Evolutionary conservation across 129 eudicot genomes (phyloP).

Genomic region (Flaveria bidentis): DNA sequence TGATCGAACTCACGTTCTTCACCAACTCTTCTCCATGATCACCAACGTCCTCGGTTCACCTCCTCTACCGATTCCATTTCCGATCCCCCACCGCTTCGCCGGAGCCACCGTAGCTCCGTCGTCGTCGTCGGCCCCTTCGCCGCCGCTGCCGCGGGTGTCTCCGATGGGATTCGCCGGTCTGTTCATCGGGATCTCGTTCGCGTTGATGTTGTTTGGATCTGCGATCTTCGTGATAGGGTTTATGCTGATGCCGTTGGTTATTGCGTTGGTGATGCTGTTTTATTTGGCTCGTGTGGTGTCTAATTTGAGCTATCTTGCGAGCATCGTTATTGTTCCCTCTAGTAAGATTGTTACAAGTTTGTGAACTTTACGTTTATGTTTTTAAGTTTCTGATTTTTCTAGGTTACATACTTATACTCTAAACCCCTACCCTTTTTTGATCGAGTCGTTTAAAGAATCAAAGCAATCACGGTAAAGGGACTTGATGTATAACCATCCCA

Average conservation of each 20-base stretch:
- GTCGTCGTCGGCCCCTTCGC: slow-evolving; percentile 32
- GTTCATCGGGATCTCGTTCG: slow-evolving; percentile 58
- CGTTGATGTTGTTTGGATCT: slow-evolving; percentile 69
- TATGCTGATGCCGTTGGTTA: slow-evolving; percentile 63
- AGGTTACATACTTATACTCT: too few species aligned
- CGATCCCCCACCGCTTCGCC: slow-evolving; percentile 33
- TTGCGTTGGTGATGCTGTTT: slow-evolving; percentile 51
- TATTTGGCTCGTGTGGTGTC: slow-evolving; percentile 55
- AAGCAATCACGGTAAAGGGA: too few species aligned
- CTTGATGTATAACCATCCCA: too few species aligned
- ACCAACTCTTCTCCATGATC: slow-evolving; percentile 56
- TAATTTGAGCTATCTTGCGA: slow-evolving; percentile 42
- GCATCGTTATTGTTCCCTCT: slow-evolving; percentile 42
- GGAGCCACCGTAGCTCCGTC: slow-evolving; percentile 32
- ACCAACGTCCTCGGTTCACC: slow-evolving; percentile 57
- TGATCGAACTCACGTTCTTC: slow-evolving; percentile 42
- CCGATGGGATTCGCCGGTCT: slow-evolving; percentile 61
- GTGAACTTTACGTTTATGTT: not conserved
- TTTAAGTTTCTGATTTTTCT: too few species aligned
- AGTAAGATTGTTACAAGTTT: slow-evolving; percentile 31
- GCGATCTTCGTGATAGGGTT: slow-evolving; percentile 64
- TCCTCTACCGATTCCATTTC: slow-evolving; percentile 49
- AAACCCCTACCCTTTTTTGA: too few species aligned
- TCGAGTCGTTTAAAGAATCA: too few species aligned
- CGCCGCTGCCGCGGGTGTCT: slow-evolving; percentile 33